Percentiles rank a stretch among this genome's conserved stretches.
Conservation (phyloP, 805 yeast genomes). For the Candida namnaoensis region DNA sequence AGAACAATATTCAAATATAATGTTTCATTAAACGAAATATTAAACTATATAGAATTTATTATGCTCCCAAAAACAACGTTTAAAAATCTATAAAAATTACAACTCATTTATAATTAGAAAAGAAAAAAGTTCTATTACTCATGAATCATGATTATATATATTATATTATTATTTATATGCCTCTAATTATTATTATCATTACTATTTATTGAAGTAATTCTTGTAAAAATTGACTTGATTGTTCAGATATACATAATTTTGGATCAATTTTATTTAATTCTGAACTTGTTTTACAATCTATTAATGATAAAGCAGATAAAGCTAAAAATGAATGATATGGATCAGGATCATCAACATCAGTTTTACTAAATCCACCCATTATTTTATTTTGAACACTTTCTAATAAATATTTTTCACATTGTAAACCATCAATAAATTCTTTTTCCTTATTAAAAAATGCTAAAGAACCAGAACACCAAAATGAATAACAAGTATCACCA, state of each 20-base stretch:
- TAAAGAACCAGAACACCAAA: conserved; percentile 70
- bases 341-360: conserved; percentile 57
- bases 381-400: conserved; percentile 47
- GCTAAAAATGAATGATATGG: conserved; percentile 63
- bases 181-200: not conserved
- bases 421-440: conserved; percentile 25
- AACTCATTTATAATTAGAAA: too few species aligned
- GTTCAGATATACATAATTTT: conserved; percentile 15
- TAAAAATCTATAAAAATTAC: too few species aligned
- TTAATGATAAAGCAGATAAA: conserved; percentile 39
- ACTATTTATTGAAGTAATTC: conserved; percentile 1
- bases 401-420: conserved; percentile 36
- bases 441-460: conserved; percentile 25
- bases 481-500: conserved; percentile 82
- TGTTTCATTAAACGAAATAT: too few species aligned
- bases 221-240: conserved; percentile 3
- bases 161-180: too few species aligned
- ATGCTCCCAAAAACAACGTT: too few species aligned
- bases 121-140: too few species aligned
- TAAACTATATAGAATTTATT: too few species aligned
- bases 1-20: too few species aligned
- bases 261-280: conserved; percentile 14
- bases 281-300: conserved; percentile 14
- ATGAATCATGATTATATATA: too few species aligned
- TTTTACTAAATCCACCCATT: conserved; percentile 74